Base-by-base conservation (phyloP, 495 filamentous ascomycete genomes). In the Astrothelium macrocarpum region DNA sequence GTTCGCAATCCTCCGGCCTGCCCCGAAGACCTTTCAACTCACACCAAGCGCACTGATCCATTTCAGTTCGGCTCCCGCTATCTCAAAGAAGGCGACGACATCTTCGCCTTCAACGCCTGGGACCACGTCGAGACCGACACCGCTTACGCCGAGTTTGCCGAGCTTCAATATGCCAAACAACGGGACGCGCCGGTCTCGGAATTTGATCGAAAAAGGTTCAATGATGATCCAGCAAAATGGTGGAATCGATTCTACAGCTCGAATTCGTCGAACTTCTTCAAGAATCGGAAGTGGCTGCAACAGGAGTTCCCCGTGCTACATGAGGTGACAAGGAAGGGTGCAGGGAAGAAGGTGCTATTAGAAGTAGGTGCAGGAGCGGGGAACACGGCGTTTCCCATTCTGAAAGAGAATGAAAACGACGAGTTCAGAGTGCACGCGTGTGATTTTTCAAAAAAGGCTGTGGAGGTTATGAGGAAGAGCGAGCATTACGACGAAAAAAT, bases 61-160 rank as follows among this genome's bases (percentile, higher is more conserved):
- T 98, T 98, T 76, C 85, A 91, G 75, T 98, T 98, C 75, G 94
- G 94, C 61, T 92, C 90, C 12, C 90, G 94, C 56, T 86, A 82
- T 67, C 85, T 98, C 43, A 83, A 87, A 66, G 77, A 90, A 69
- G 82, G 85, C 67, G 90, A 95, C 76, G 82, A 97, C 70, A 86
- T 95, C 67, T 97, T 88, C 77, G 87, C 92, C 71, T 93, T 91
- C 85, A 98, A 98, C 74, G 94, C 94, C 43, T 98, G 94, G 94
- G 94, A 98, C 75, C 92, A 97, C 71, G 94, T 97, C 70, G 85
- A 88, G 69, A 87, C 90, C 65, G 91, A 96, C 72, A 83, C 88
- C 62, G 78, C 85, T 29, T 97, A 95, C 80, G 84, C 84, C 67
- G 84, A 86, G 60, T 93, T 91, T 73, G 87, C 91, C 49, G 82